A percentile compares a stretch with the other conserved stretches of the same genome.
Evolutionary conservation across 106 monocot species (phyloP).

Genomic region (Chionographis japonica): DNA sequence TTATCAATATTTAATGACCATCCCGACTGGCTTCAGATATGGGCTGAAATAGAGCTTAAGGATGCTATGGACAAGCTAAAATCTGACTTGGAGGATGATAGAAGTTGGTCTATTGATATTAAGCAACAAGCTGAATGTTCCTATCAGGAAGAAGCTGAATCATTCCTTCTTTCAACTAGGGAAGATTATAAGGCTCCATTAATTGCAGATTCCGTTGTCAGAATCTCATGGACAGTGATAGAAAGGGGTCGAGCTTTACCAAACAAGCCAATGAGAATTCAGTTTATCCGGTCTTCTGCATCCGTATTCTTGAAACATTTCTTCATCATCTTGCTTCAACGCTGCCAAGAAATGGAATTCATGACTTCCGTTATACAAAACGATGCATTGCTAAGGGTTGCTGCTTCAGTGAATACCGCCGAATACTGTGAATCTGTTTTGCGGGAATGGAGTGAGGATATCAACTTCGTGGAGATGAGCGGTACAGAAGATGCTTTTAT

Average conservation of each 20-base stretch:
- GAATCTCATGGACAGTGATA: slow-evolving; percentile 48
- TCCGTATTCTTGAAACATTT: slow-evolving; percentile 47
- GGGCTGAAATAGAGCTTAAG: slow-evolving; percentile 59
- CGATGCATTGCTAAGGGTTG: slow-evolving; percentile 21
- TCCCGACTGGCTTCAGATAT: slow-evolving; percentile 60
- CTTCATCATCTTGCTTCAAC: slow-evolving; percentile 36
- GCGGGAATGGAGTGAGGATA: slow-evolving; percentile 62
- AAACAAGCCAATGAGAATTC: slow-evolving; percentile 13
- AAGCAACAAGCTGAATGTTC: slow-evolving; percentile 16
- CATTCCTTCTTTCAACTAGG: slow-evolving; percentile 52
- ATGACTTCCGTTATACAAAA: slow-evolving; percentile 26
- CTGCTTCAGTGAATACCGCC: slow-evolving; percentile 49
- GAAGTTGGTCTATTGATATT: slow-evolving; percentile 32
- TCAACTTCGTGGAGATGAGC: slow-evolving; percentile 41
- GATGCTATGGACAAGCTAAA: slow-evolving; percentile 48
- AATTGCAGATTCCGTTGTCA: slow-evolving; percentile 53
- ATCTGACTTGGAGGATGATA: slow-evolving; percentile 44
- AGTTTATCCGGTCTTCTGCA: slow-evolving; percentile 53
- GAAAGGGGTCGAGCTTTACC: slow-evolving; percentile 46
- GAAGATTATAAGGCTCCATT: slow-evolving; percentile 67
- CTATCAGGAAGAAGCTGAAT: slow-evolving; percentile 4
- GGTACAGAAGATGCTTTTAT: slow-evolving; percentile 7
- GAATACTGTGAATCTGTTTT: slow-evolving; percentile 54
- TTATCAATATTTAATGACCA: slow-evolving; percentile 48
- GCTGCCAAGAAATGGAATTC: slow-evolving; percentile 27